Percentiles rank a stretch among this genome's conserved stretches.
Evolutionary conservation across 2,329 filamentous ascomycete genomes (phyloP).

Genomic region (Aspergillus tanneri): DNA sequence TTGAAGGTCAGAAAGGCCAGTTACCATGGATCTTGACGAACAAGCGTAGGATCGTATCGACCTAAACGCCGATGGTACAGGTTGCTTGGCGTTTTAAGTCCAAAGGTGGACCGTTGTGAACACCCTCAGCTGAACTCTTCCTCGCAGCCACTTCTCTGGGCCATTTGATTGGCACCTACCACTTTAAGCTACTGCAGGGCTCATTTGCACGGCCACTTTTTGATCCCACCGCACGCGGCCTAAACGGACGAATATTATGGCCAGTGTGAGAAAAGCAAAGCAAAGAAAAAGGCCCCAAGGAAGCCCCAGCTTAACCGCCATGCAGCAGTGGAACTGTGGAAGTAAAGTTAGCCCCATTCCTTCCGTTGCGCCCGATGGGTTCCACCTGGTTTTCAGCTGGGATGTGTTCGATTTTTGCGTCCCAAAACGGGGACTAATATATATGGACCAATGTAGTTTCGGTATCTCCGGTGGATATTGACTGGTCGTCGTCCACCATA

Average conservation of each 20-base stretch:
- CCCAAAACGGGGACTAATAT: too few relatives aligned
- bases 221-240: constrained; percentile 6
- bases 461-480: constrained; percentile 11
- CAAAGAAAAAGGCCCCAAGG: not conserved
- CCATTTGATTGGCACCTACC: constrained; percentile 7
- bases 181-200: constrained; percentile 17
- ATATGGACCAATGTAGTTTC: constrained; percentile 2
- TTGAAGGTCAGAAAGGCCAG: not conserved
- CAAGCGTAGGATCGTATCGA: too few relatives aligned
- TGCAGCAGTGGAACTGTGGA: constrained; percentile 2
- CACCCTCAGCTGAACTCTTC: constrained; percentile 14
- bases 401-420: constrained; percentile 14
- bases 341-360: constrained; percentile 1
- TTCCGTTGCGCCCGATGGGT: not conserved
- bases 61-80: too few relatives aligned
- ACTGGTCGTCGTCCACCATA: not conserved
- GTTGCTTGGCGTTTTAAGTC: too few relatives aligned
- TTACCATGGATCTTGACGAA: too few relatives aligned
- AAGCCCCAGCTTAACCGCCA: constrained; percentile 6
- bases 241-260: not conserved
- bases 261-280: not conserved
- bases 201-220: constrained; percentile 13
- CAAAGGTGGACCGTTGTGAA: too few relatives aligned
- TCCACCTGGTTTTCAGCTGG: constrained; percentile 18
- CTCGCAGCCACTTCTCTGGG: not conserved